These are phyloP conservation scores for Aspergillus phoenicis DNA, from an alignment of 2,329 filamentous ascomycete species.

Conservation along the genomic window DNA sequence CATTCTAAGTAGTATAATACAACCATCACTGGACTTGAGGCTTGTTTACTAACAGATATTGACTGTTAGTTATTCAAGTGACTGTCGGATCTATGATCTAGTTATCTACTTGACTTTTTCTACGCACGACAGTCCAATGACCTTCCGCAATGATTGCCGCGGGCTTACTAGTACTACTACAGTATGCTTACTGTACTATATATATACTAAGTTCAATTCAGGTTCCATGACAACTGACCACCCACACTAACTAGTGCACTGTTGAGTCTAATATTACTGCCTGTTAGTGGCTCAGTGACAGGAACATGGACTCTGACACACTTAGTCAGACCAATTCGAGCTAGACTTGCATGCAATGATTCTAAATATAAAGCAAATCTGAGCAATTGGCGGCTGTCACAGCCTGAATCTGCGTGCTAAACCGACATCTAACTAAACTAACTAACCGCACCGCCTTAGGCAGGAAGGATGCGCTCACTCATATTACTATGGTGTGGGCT, in stretches of 20 bases:
- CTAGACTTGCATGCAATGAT: background rate
- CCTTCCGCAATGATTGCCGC: too few species aligned
- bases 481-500: background rate
- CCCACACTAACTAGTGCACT: too few species aligned
- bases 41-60: background rate
- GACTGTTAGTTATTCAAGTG: background rate
- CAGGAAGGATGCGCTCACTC: background rate
- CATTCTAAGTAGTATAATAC: background rate
- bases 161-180: too few species aligned
- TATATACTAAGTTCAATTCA: too few species aligned
- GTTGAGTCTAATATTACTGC: too few species aligned
- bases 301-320: too few species aligned
- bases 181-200: too few species aligned
- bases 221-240: too few species aligned
- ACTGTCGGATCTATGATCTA: too few species aligned
- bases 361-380: background rate
- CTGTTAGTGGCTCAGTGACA: too few species aligned
- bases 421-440: background rate
- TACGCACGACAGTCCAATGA: too few species aligned
- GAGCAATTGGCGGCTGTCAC: background rate
- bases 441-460: background rate
- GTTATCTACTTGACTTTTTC: too few species aligned
- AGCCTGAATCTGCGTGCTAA: background rate
- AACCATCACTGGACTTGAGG: background rate
- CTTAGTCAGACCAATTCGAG: background rate